Evolutionary conservation across 768 basidiomycete genomes (phyloP).

Genomic region (Lentinus brumalis): DNA sequence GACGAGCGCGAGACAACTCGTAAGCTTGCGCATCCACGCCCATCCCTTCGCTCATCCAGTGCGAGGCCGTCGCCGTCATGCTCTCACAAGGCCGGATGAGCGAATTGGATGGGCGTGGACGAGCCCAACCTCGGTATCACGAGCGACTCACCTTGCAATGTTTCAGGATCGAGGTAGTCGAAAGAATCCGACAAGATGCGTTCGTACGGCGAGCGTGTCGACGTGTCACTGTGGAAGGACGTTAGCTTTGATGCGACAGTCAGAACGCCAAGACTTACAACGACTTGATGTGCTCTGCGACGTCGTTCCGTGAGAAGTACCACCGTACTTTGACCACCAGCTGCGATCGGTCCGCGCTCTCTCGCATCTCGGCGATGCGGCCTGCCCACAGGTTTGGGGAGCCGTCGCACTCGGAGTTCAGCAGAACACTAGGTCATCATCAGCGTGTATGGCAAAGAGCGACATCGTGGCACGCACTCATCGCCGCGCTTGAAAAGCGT

Average conservation of each 20-base stretch:
- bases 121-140: too few relatives aligned
- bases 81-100: too few relatives aligned
- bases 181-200: conserved; percentile 13
- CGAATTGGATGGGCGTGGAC: too few relatives aligned
- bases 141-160: conserved; percentile 7
- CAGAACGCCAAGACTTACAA: conserved; percentile 13
- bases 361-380: conserved; percentile 9
- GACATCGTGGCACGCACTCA: conserved; percentile 2
- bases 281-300: conserved; percentile 1
- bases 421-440: not conserved
- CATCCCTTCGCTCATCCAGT: too few relatives aligned
- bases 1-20: too few relatives aligned
- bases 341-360: not conserved
- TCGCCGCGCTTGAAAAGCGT: conserved; percentile 12
- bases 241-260: too few relatives aligned
- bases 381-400: conserved; percentile 20
- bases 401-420: conserved; percentile 9
- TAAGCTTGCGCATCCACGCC: too few relatives aligned
- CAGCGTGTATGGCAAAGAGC: not conserved
- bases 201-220: conserved; percentile 14
- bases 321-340: conserved; percentile 15
- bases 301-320: conserved; percentile 21
- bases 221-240: conserved; percentile 1
- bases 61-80: too few relatives aligned
- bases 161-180: conserved; percentile 1